Percentiles rank a stretch among this genome's conserved stretches.
phyloP scores from a whole-genome alignment of 768 basidiomycete species.

The Boletus pseudo-olivaceus region DNA sequence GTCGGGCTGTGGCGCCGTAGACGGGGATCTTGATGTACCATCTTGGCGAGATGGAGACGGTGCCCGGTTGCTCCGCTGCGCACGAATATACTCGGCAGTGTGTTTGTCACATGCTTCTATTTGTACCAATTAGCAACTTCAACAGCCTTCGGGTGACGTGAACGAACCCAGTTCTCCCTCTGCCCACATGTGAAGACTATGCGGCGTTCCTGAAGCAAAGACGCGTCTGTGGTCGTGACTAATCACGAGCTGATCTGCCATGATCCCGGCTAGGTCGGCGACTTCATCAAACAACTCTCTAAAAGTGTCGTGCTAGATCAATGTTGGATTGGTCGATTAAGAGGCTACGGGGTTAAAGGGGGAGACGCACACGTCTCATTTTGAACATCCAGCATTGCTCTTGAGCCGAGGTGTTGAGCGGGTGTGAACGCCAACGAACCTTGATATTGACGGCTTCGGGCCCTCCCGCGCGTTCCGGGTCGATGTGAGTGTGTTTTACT shows the following conservation, averaged over 20 bases:
- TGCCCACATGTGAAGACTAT: slow-evolving; percentile 62
- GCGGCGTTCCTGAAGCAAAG: slow-evolving; percentile 67
- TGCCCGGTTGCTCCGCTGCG: slow-evolving; percentile 29
- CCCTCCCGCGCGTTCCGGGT: slow-evolving; percentile 30
- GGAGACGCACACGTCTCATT: slow-evolving; percentile 52
- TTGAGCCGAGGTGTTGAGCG: slow-evolving; percentile 41
- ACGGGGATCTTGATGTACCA: slow-evolving; percentile 1
- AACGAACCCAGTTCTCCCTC: slow-evolving; percentile 62
- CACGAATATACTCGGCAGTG: slow-evolving; percentile 62
- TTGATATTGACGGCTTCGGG: slow-evolving; percentile 44
- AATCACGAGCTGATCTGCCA: slow-evolving; percentile 52
- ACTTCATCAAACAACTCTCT: slow-evolving; percentile 59
- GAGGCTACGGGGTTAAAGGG: background rate
- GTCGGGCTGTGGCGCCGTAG: slow-evolving; percentile 25
- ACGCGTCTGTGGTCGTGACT: slow-evolving; percentile 60
- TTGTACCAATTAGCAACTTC: slow-evolving; percentile 7
- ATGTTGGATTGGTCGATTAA: background rate
- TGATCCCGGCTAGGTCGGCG: slow-evolving; percentile 58
- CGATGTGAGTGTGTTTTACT: slow-evolving; percentile 22
- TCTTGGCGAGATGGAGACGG: slow-evolving; percentile 20
- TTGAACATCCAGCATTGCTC: slow-evolving; percentile 48
- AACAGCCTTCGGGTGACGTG: background rate
- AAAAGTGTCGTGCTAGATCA: slow-evolving; percentile 59
- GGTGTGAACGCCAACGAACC: slow-evolving; percentile 68
- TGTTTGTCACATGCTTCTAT: slow-evolving; percentile 63